Percentiles rank a stretch among this genome's conserved stretches.
Conservation (phyloP, 176 grass and related monocot genomes). For the Oryza glaberrima region DNA sequence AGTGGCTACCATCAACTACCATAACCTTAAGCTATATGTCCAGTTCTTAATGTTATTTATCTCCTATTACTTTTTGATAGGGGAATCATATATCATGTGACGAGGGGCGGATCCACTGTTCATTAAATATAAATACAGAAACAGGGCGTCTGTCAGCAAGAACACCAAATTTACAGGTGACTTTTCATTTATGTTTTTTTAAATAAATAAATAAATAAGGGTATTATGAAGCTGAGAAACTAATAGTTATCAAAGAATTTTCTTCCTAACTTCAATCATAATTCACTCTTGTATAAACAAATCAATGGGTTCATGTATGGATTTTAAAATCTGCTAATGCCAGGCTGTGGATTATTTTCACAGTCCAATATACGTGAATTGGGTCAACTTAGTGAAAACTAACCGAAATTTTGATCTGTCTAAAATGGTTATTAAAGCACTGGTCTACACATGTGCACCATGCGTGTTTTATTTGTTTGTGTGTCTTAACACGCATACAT, state of each 20-base stretch:
- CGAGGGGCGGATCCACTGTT: constrained; percentile 85
- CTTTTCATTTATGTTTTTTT: constrained; percentile 21
- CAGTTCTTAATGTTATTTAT: constrained; percentile 16
- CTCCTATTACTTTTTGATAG: constrained; percentile 43
- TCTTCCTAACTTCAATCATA: constrained; percentile 1
- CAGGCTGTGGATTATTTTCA: constrained; percentile 9
- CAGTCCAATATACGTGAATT: constrained; percentile 5
- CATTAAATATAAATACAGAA: constrained; percentile 97
- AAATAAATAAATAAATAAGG: background rate
- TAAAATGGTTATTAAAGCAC: background rate
- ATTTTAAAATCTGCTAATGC: constrained; percentile 8
- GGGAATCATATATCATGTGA: constrained; percentile 87
- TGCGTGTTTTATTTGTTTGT: background rate
- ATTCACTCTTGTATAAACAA: background rate
- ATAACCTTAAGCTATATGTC: constrained; percentile 11
- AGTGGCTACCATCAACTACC: background rate
- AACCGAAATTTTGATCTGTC: background rate
- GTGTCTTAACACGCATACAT: background rate
- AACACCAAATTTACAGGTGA: constrained; percentile 94
- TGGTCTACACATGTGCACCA: background rate
- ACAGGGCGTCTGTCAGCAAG: constrained; percentile 94
- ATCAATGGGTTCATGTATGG: background rate
- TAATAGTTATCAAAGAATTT: background rate
- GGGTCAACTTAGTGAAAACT: constrained; percentile 13
- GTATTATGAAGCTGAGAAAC: constrained; percentile 23